Conservation (phyloP, 2,329 filamentous ascomycete species). For the Teratosphaeria pseudoeucalypti region DNA sequence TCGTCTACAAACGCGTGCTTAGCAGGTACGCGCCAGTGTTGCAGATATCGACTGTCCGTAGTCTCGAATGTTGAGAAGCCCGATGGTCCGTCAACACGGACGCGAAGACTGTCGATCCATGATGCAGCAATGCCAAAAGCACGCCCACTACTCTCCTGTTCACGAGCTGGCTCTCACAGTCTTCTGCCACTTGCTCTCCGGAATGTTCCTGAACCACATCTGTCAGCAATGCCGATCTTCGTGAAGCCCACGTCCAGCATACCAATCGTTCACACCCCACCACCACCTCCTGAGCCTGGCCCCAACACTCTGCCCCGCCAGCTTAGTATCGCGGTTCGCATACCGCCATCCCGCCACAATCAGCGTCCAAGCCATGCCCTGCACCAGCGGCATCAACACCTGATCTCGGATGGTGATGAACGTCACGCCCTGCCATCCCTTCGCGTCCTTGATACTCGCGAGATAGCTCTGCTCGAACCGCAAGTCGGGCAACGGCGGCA, state of each 20-base stretch:
- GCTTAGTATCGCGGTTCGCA: conserved; percentile 71
- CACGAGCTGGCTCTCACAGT: neutral
- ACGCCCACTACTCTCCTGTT: neutral
- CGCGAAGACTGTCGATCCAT: too few species aligned
- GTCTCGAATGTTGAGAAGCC: too few species aligned
- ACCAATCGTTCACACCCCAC: conserved; percentile 90
- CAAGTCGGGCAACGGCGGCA: conserved; percentile 70
- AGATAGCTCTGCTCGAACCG: conserved; percentile 98
- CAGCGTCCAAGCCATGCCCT: conserved; percentile 83
- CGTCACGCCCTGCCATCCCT: conserved; percentile 67
- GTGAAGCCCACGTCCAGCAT: neutral
- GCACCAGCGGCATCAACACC: conserved; percentile 76
- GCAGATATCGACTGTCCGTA: too few species aligned
- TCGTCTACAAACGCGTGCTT: too few species aligned
- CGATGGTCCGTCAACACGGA: too few species aligned
- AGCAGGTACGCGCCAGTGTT: too few species aligned
- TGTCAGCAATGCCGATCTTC: neutral
- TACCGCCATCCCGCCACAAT: conserved; percentile 77
- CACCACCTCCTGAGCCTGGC: conserved; percentile 80
- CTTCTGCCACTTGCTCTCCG: neutral
- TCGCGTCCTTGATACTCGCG: conserved; percentile 69
- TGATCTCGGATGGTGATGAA: conserved; percentile 86
- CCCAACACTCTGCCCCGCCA: conserved; percentile 67
- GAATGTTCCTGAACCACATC: neutral
- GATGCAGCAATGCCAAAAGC: too few species aligned